Base-by-base conservation (phyloP, 257 asterid genomes). In the Solanum medicagineum region DNA sequence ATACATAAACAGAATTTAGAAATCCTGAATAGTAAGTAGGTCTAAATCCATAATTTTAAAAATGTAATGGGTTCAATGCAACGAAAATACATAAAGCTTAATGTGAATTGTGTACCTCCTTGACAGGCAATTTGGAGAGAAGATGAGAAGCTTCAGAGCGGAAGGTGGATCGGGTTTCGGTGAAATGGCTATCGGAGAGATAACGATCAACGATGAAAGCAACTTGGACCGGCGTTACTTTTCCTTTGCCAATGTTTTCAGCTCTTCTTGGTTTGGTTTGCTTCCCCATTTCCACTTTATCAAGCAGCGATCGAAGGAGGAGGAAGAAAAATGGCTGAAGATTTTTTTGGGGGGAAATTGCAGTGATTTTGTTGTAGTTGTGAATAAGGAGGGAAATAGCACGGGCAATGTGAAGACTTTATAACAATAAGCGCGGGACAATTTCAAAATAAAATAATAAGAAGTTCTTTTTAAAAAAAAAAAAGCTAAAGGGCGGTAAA, bases 181-280 rank as follows among this genome's bases (percentile, higher is more conserved):
- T 44, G 81, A 74, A 94, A 32, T 75, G 80, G 88, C 90, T 95
- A 89, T 96, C 98, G 54, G 90, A 87, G 51, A 96, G 97, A 86
- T 96, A 96, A 0, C 99, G 97, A 22, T 96, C 98, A 13, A 95
- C 98, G 85, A 96, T 90, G 93, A 95, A 96, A 1, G 99, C 98
- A 3, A 95, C 81, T 92, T 96, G 98, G 32, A 93, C 92, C 2
- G 97, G 95, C 6, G 97, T 94, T 9, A 96, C 94, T 82, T 95
- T 93, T 70, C 99, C 99, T 86, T 92, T 95, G 14, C 98, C 99
- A 53, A 53, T 84, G 32, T 51, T 85, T 24, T 92, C 97, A 8
- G 11, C 16, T 73, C 87, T 95, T 13, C 91, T 86, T 86, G 80
- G 92, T 84, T 53, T 77, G 22, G 66, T 84, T 87, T 91, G 98